Percentiles rank a stretch among this genome's conserved stretches.
phyloP scores from a whole-genome alignment of 495 filamentous ascomycete species.

The Letharia columbiana region DNA sequence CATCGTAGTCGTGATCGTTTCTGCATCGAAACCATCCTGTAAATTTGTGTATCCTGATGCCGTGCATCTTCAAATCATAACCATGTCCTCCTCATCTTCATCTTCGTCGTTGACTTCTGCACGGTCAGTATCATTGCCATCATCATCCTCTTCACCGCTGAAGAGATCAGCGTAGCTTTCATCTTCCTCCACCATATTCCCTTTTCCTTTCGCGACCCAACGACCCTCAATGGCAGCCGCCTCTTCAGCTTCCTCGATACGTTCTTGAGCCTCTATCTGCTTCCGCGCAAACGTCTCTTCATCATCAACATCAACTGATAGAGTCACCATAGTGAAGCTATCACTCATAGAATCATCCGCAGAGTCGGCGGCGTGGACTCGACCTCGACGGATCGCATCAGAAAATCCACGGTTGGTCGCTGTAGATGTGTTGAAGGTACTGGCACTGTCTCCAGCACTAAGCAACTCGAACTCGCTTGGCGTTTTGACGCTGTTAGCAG shows the following conservation, averaged over 20 bases:
- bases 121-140: constrained; percentile 21
- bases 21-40: not conserved
- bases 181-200: constrained; percentile 20
- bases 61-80: constrained; percentile 1
- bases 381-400: constrained; percentile 22
- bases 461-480: constrained; percentile 30
- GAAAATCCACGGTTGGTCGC: constrained; percentile 27
- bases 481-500: constrained; percentile 24
- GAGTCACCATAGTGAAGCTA: constrained; percentile 19
- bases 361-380: constrained; percentile 23
- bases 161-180: constrained; percentile 23
- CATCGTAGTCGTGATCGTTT: not conserved
- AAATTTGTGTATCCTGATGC: not conserved
- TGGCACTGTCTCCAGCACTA: constrained; percentile 20
- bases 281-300: constrained; percentile 14
- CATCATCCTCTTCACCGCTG: constrained; percentile 16
- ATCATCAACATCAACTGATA: constrained; percentile 17
- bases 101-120: constrained; percentile 13
- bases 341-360: constrained; percentile 9
- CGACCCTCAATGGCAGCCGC: constrained; percentile 9
- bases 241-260: constrained; percentile 8
- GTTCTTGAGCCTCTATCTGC: constrained; percentile 16
- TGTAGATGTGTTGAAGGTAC: constrained; percentile 24
- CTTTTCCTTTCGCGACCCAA: constrained; percentile 9
- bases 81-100: constrained; percentile 22